Evolutionary conservation across 306 rosid genomes (phyloP), one percentile per base, ranked within the genome.

Genomic region (Quillaja saponaria): DNA sequence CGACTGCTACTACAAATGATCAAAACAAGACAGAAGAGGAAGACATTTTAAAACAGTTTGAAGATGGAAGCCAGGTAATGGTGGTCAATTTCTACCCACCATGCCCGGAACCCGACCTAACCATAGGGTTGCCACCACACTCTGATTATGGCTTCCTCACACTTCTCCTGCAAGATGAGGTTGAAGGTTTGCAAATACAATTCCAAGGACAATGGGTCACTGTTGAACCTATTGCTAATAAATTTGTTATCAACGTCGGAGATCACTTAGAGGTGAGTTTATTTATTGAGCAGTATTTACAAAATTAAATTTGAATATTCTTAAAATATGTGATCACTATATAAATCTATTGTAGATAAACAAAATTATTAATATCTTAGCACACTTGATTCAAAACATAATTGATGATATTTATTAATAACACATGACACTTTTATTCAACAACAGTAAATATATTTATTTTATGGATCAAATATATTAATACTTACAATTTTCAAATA

Each of bases 81-180:
- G 81, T 88, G 19, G 63, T 78, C n/a, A 91, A 91, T 75, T 84
- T 80, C 58, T 91, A 88, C 60, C 97, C 97, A 19, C 74, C 87
- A 53, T 91, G 97, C 57, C 97, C 97, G 42, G 71, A 91, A 54
- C 97, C 97, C 3, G 90, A 88, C n/a, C 78, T 91, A 71, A 91
- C 97, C 28, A 78, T 91, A 3, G 97, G 97, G 28, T 75, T 91
- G 80, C 96, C 95, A 19, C 90, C 97, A 54, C 97, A 91, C 76
- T 91, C 97, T 9, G 97, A 88, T 69, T 91, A 86, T 74, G 97
- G 96, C 8, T 84, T 88, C 69, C 95, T 91, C 45, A 88, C 97
- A 0, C 85, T 91, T 17, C 85, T 91, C 13, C 88, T 91, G 13
- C 97, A 88, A 79, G 96, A 84, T 6, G 60, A 91, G 48, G 90